Evolutionary conservation across 352 stramenopile genomes (phyloP), one percentile per base, ranked within the genome.

Genomic region (Lagenidium giganteum): DNA sequence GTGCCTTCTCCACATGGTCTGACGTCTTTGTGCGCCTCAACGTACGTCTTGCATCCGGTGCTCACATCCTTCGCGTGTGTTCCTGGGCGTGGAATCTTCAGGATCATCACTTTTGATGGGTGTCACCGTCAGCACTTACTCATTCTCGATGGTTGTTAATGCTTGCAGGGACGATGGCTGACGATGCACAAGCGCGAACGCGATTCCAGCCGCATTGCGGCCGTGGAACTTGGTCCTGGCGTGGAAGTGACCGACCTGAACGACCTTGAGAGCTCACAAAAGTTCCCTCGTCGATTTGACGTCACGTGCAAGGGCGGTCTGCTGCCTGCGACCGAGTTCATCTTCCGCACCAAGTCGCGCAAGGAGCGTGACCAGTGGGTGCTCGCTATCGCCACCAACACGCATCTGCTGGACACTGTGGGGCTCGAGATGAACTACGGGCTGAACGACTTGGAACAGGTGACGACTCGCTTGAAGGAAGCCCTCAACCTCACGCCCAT

Each of bases 291-390:
- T 17, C 76, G 77, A 14, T 88, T 93, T 29, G 78, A 91, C 45
- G 13, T 93, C 7, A 58, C 47, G 2, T 93, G 81, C 67, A 72
- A 66, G 17, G 78, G 81, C n/a, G 81, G 81, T 1, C 30, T 83
- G 31, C 56, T 93, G 23, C 63, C 74, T 23, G 52, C 67, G 17
- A 87, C 77, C 20, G 81, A 93, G 44, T 63, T 81, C 28, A 83
- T 70, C 21, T 90, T 91, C 54, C 74, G 81, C 21, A 81, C 72
- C 40, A 85, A 83, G 42, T 86, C 76, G 24, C 70, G 77, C 24
- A 84, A 88, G 33, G 80, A 93, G 47, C 63, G 77, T 30, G 80
- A 93, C 31, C 46, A 76, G 31, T 93, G 80, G 80, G 76, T 83
- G 17, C 49, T 76, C 32, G 63, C 78, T 8, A 78, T 93, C 38